These are phyloP conservation scores for Zymoseptoria passerinii DNA, from an alignment of 2,329 filamentous ascomycete species.

Conservation along the genomic window DNA sequence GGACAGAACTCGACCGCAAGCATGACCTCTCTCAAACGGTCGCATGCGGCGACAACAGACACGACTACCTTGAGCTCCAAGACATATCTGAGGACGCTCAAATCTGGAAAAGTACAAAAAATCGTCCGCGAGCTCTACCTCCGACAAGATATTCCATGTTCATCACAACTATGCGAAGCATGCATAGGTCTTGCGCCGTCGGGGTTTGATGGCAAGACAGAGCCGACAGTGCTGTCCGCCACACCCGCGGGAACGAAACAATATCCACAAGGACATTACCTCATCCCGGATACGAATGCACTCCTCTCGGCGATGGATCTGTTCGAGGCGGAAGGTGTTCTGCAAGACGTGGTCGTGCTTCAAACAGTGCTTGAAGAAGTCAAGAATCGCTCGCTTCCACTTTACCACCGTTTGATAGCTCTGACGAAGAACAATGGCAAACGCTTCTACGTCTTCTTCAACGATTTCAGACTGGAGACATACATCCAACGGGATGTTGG, in stretches of 20 bases:
- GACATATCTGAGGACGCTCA: constrained; percentile 88
- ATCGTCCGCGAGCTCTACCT: constrained; percentile 95
- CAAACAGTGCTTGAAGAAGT: constrained; percentile 96
- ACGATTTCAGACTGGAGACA: constrained; percentile 91
- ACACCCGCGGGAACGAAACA: constrained; percentile 73
- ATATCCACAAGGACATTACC: constrained; percentile 83
- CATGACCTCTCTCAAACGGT: constrained; percentile 58
- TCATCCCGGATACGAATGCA: constrained; percentile 93
- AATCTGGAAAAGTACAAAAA: constrained; percentile 96
- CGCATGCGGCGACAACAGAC: constrained; percentile 46
- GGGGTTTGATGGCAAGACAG: constrained; percentile 69
- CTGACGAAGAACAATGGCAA: constrained; percentile 94
- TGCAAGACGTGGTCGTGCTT: constrained; percentile 93
- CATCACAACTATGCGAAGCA: constrained; percentile 72
- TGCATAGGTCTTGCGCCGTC: constrained; percentile 66
- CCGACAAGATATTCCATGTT: constrained; percentile 93
- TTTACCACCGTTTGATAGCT: constrained; percentile 87
- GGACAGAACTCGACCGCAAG: not conserved
- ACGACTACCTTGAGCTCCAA: constrained; percentile 76
- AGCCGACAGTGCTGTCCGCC: constrained; percentile 80
- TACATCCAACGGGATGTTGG: constrained; percentile 65
- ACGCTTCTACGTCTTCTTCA: constrained; percentile 98
- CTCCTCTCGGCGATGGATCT: constrained; percentile 94
- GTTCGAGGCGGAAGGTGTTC: constrained; percentile 83
- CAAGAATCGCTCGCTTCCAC: constrained; percentile 81